Base-by-base conservation (phyloP, 179 eudicot genomes). In the Carnegiea gigantea region DNA sequence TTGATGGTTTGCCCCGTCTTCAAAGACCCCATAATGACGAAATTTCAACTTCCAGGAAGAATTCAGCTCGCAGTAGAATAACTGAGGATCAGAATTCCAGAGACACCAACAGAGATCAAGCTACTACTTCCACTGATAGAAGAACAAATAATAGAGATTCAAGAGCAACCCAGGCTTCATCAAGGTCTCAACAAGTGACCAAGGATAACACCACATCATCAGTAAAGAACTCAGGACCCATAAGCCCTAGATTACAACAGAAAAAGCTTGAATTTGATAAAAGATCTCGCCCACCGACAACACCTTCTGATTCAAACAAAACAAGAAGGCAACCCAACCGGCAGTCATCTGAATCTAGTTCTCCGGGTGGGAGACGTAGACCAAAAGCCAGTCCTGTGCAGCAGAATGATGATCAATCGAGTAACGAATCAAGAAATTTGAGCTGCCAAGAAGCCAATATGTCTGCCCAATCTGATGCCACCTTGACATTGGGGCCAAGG, bases 221-320 rank as follows among this genome's bases (percentile, higher is more conserved):
- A 62, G 75, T 77, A 43, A 94, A 90, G 89, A 88, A 78, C 85
- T 76, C 91, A 1, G 92, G 93, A 73, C 94, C 96, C 23, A 86
- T 86, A 81, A 94, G 97, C 86, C 99, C 99, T 64, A 91, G 97
- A 88, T 84, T 91, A 86, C 92, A 88, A 75, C 95, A 92, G 82
- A 96, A 89, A 89, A 96, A 88, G 76, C 90, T 82, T 5, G 97
- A 95, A 86, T 54, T 87, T 88, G 97, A 95, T 78, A 92, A 80
- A 87, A 83, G 89, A 86, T 85, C 97, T 87, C 95, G 96, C 44
- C 97, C 99, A 20, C 95, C 98, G 71, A 92, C 91, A 13, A 88
- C 96, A 36, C 92, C 94, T 67, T 77, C 89, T 65, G 94, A 93
- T 88, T 85, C 91, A 48, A 88, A 68, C 83, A 96, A 87, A 86